Evolutionary conservation across 2,329 filamentous ascomycete species (phyloP), one percentile per base, ranked within the genome.

Genomic region (Arthrobotrys entomopaga): DNA sequence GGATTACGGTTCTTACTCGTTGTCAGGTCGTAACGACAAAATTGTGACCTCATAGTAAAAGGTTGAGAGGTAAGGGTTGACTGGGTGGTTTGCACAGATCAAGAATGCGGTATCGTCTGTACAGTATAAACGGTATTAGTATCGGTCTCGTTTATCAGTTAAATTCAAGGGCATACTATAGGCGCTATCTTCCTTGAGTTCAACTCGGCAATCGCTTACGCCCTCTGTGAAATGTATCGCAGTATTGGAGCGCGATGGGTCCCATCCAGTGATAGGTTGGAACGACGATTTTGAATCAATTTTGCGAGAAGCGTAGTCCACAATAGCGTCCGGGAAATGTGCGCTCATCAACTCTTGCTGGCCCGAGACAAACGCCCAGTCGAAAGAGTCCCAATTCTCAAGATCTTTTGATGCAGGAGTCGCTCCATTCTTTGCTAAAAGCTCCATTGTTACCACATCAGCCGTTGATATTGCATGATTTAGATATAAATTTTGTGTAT

Each of bases 351-450:
- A 11, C 11, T 13, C 16, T 46, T 56, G 49, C 19, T 34, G 20
- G 7, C 56, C 56, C 22, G 7, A 67, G 0, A 54, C 64, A 38
- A 52, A 54, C 7, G 56, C 64, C 15, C 48, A 67, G 34, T 67
- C 65, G 3, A 60, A 46, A 10, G 56, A 46, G 26, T 49, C 50
- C 65, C 65, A 67, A 19, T 46, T 40, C 24, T 64, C 26, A 10
- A 20, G 1, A 29, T 53, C 49, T 13, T 16, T 16, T 16, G 7
- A 13, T 7, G 40, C 8, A 2, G 54, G 65, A 56, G 54, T 38
- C 8, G 38, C 15, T 34, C 54, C 42, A 26, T 10, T 29, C 15
- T 38, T 50, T 50, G 15, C 46, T 13, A 50, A 7, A 1, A 11
- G 3, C 11, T 50, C 16, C 4, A 50, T 20, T 20, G 15, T 19